phyloP scores from a whole-genome alignment of 1,284 basidiomycete species.

The Earliella scabrosa region DNA sequence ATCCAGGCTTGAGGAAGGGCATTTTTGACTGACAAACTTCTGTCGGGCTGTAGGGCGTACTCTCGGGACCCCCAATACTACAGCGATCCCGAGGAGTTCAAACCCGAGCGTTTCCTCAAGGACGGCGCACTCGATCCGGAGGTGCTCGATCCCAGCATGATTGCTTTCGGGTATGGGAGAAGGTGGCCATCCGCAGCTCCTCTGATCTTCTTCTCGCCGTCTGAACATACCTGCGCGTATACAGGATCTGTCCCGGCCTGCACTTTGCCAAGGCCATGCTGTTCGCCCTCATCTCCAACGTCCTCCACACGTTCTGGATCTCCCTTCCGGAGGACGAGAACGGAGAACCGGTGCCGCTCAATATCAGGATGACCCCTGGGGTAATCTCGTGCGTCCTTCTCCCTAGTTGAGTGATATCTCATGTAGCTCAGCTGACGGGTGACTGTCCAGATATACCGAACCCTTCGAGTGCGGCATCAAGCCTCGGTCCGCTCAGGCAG shows the following conservation, averaged over 20 bases:
- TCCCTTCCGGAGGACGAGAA: slow-evolving; percentile 7
- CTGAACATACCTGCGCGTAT: background rate
- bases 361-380: background rate
- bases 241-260: slow-evolving; percentile 8
- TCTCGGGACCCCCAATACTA: background rate
- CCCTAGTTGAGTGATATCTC: background rate
- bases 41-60: slow-evolving; percentile 2
- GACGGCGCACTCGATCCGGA: background rate
- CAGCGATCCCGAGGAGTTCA: slow-evolving; percentile 26
- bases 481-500: slow-evolving; percentile 59
- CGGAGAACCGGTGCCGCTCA: slow-evolving; percentile 2
- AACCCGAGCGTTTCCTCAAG: slow-evolving; percentile 23
- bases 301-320: slow-evolving; percentile 13
- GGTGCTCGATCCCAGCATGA: background rate
- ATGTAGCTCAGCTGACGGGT: too few relatives aligned
- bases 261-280: slow-evolving; percentile 2
- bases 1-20: background rate
- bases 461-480: slow-evolving; percentile 64
- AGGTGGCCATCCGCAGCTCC: background rate
- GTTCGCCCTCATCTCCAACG: background rate
- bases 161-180: background rate
- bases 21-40: background rate
- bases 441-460: slow-evolving; percentile 65
- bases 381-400: background rate
- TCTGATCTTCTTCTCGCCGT: background rate